Percentiles rank a stretch among this genome's conserved stretches.
These are phyloP conservation scores for Metschnikowia picachoensis DNA, from an alignment of 805 yeast species.

Conservation along the genomic window DNA sequence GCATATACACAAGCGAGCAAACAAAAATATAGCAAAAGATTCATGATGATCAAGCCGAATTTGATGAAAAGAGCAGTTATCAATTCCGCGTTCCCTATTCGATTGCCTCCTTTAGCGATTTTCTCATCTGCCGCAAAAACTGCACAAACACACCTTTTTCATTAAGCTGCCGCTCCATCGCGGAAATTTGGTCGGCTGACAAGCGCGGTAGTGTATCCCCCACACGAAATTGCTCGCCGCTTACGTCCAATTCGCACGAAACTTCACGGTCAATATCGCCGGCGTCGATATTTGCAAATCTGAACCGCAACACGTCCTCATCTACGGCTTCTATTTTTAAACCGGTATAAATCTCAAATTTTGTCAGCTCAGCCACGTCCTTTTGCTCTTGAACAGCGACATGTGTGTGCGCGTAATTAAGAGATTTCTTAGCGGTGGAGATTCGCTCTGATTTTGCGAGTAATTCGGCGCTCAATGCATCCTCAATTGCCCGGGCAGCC, in stretches of 20 bases:
- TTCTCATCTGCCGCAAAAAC: slow-evolving; percentile 14
- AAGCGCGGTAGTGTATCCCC: slow-evolving; percentile 14
- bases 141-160: slow-evolving; percentile 14
- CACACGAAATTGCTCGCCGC: slow-evolving; percentile 25
- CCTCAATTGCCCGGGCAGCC: slow-evolving; percentile 27
- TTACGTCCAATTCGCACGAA: slow-evolving; percentile 43
- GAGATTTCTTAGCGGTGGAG: slow-evolving; percentile 27
- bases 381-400: slow-evolving; percentile 41
- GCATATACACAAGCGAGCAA: neutral
- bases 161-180: slow-evolving; percentile 11
- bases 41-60: neutral
- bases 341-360: slow-evolving; percentile 54
- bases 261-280: slow-evolving; percentile 40
- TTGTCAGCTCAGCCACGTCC: slow-evolving; percentile 49
- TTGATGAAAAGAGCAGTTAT: too few relatives aligned
- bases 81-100: neutral
- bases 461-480: slow-evolving; percentile 25
- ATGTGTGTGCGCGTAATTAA: slow-evolving; percentile 28
- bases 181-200: slow-evolving; percentile 7
- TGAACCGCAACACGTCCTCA: slow-evolving; percentile 45
- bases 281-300: slow-evolving; percentile 47
- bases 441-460: slow-evolving; percentile 30
- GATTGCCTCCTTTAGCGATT: slow-evolving; percentile 5
- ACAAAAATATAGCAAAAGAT: neutral
- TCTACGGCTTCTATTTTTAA: slow-evolving; percentile 48